phyloP scores from a whole-genome alignment of 1,284 basidiomycete genomes.

The Hypsizygus ulmarius region DNA sequence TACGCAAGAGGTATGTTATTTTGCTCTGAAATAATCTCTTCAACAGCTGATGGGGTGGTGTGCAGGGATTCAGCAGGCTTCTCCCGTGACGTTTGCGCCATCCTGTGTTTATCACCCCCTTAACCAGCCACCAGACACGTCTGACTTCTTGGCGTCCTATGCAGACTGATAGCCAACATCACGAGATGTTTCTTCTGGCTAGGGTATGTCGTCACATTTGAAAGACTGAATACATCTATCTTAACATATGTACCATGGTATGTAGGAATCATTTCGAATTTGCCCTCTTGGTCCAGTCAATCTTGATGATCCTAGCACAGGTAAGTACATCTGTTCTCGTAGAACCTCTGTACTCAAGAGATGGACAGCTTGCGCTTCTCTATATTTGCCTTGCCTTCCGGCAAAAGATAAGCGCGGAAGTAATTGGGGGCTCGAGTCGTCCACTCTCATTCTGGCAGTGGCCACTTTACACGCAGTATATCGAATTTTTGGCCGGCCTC shows the following conservation, averaged over 20 bases:
- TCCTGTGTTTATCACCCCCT: constrained; percentile 48
- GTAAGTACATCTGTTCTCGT: constrained; percentile 35
- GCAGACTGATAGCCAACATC: constrained; percentile 76
- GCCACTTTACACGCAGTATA: constrained; percentile 71
- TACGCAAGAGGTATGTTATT: constrained; percentile 58
- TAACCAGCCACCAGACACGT: constrained; percentile 7
- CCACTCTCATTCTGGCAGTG: constrained; percentile 86
- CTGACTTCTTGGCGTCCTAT: constrained; percentile 12
- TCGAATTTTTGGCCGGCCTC: constrained; percentile 79
- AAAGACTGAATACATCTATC: neutral
- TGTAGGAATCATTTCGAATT: constrained; percentile 67
- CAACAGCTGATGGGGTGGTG: constrained; percentile 17
- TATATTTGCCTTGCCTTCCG: constrained; percentile 77
- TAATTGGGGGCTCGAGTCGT: constrained; percentile 55
- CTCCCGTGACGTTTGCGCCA: constrained; percentile 78
- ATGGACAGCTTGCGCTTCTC: constrained; percentile 36
- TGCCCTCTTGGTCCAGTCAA: constrained; percentile 71
- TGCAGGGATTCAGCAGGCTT: constrained; percentile 80
- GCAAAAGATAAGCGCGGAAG: constrained; percentile 57
- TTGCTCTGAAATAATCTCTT: neutral
- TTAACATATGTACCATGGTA: neutral
- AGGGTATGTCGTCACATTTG: constrained; percentile 38
- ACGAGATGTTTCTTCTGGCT: constrained; percentile 88
- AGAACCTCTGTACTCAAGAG: too few species aligned
- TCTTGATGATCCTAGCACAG: constrained; percentile 81